A percentile compares a stretch with the other conserved stretches of the same genome.
Evolutionary conservation across 768 basidiomycete genomes (phyloP).

Genomic region (Pisolithus orientalis): DNA sequence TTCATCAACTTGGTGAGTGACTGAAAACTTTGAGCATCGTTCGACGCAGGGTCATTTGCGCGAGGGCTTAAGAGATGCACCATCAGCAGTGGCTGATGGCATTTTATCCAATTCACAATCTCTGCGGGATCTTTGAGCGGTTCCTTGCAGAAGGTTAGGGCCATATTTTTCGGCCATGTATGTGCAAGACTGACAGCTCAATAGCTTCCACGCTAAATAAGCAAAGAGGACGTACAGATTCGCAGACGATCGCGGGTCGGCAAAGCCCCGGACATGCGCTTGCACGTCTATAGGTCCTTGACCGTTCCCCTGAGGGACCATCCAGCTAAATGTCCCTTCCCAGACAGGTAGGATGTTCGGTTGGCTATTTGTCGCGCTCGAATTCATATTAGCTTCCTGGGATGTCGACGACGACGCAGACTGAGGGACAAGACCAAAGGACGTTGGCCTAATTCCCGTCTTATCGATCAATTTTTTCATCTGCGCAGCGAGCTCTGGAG

Average conservation of each 20-base stretch:
- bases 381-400: constrained; percentile 6
- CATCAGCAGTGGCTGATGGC: constrained; percentile 24
- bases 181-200: constrained; percentile 36
- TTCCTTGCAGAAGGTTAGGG: constrained; percentile 36
- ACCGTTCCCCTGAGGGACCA: constrained; percentile 24
- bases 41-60: constrained; percentile 30
- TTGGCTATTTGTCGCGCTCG: constrained; percentile 1
- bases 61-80: constrained; percentile 36
- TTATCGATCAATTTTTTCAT: constrained; percentile 47
- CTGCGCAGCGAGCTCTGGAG: constrained; percentile 29
- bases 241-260: constrained; percentile 14
- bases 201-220: background rate
- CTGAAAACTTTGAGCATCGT: constrained; percentile 36
- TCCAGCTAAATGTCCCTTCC: constrained; percentile 45
- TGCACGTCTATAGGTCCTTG: constrained; percentile 35
- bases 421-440: constrained; percentile 11
- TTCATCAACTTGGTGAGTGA: constrained; percentile 37
- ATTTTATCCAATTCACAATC: constrained; percentile 44
- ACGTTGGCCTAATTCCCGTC: constrained; percentile 27
- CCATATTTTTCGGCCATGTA: constrained; percentile 47
- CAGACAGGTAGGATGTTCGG: constrained; percentile 25
- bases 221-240: constrained; percentile 29
- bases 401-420: constrained; percentile 10
- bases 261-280: constrained; percentile 28
- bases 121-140: constrained; percentile 33